phyloP scores from a whole-genome alignment of 148 eudicot species.

The Diospyros lotus region DNA sequence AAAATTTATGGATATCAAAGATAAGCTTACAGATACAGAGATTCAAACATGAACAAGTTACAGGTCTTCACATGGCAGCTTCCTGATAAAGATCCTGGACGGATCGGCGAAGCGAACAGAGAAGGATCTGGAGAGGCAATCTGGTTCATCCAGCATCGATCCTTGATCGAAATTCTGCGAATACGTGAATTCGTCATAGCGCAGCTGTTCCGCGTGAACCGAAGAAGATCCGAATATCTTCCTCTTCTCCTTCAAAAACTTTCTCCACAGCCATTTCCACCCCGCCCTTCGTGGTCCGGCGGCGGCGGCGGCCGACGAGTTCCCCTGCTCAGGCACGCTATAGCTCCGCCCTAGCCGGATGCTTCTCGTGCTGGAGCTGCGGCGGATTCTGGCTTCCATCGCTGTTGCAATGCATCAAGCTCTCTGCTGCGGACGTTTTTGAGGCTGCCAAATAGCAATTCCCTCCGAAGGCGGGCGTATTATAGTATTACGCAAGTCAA shows the following conservation, averaged over 20 bases:
- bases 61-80: too few relatives aligned
- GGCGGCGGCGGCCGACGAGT: background rate
- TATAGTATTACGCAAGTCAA: too few relatives aligned
- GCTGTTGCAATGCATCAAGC: background rate
- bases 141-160: slow-evolving; percentile 34
- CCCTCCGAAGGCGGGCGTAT: too few relatives aligned
- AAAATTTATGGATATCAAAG: too few relatives aligned
- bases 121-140: slow-evolving; percentile 38
- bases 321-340: background rate
- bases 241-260: slow-evolving; percentile 29
- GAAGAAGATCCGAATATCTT: slow-evolving; percentile 22
- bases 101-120: slow-evolving; percentile 53
- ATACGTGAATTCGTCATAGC: slow-evolving; percentile 41
- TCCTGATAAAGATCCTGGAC: slow-evolving; percentile 10
- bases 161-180: slow-evolving; percentile 57
- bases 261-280: slow-evolving; percentile 38
- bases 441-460: too few relatives aligned
- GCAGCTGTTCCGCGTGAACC: slow-evolving; percentile 11
- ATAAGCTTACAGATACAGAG: too few relatives aligned
- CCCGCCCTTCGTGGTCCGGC: background rate
- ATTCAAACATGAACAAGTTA: too few relatives aligned
- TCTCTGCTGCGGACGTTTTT: background rate
- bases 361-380: slow-evolving; percentile 13
- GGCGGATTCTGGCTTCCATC: slow-evolving; percentile 26
- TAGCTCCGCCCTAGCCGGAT: slow-evolving; percentile 21